Percentiles rank a stretch among this genome's conserved stretches.
Evolutionary conservation across 345 rosid species (phyloP).

Genomic region (Citrus cavaleriei): DNA sequence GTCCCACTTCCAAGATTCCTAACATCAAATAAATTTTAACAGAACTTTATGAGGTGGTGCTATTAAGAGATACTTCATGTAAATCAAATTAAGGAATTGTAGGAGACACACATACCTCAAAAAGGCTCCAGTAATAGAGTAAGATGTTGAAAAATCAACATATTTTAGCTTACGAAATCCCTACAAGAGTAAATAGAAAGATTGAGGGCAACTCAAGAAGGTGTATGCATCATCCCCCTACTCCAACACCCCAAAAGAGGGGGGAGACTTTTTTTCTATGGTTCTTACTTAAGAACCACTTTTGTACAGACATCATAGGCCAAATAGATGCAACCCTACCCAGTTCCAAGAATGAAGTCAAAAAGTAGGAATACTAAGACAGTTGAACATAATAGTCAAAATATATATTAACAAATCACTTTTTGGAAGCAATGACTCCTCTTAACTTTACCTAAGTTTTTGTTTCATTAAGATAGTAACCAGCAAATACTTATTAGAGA

Average conservation of each 20-base stretch:
- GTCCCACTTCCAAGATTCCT: slow-evolving; percentile 61
- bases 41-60: background rate
- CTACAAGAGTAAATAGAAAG: slow-evolving; percentile 33
- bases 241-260: background rate
- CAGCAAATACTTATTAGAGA: background rate
- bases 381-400: background rate
- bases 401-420: too few relatives aligned
- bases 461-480: background rate
- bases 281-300: background rate
- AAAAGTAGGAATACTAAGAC: background rate
- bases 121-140: slow-evolving; percentile 69
- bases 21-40: slow-evolving; percentile 2
- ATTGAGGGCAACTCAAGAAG: background rate
- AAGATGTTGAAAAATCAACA: slow-evolving; percentile 72
- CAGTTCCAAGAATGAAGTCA: background rate
- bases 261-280: background rate
- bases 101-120: slow-evolving; percentile 46
- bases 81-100: background rate
- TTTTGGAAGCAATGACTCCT: background rate
- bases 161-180: slow-evolving; percentile 59
- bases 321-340: background rate
- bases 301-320: background rate
- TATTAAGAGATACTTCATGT: background rate
- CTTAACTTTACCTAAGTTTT: background rate
- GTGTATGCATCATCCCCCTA: background rate